A percentile compares a stretch with the other conserved stretches of the same genome.
phyloP scores from a whole-genome alignment of 345 rosid genomes.

The Heritiera fomes region DNA sequence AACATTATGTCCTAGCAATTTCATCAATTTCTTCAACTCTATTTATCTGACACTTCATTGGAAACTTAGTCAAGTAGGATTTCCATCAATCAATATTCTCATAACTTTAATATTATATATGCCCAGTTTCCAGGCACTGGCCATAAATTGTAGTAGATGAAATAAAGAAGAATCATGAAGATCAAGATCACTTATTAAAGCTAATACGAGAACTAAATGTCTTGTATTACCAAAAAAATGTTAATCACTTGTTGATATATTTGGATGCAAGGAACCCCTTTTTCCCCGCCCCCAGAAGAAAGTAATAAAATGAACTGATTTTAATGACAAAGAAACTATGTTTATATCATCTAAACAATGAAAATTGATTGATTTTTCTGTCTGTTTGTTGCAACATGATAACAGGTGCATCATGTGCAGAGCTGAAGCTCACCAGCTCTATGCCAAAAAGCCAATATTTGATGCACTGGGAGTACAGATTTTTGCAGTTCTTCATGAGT shows the following conservation, averaged over 20 bases:
- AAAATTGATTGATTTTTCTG: background rate
- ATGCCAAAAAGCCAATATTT: slow-evolving; percentile 58
- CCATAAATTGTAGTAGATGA: background rate
- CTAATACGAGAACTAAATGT: background rate
- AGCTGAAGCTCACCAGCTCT: slow-evolving; percentile 74
- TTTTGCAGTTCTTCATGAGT: slow-evolving; percentile 62
- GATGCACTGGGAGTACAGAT: slow-evolving; percentile 62
- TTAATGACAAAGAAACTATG: background rate
- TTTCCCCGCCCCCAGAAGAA: background rate
- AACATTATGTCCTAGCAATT: background rate
- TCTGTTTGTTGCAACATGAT: background rate
- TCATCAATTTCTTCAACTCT: background rate
- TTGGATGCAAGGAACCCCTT: background rate
- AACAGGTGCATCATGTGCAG: slow-evolving; percentile 74
- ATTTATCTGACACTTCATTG: background rate
- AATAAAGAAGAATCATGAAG: background rate
- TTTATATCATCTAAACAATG: background rate
- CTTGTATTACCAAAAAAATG: too few species aligned
- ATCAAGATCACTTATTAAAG: background rate
- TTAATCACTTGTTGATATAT: background rate
- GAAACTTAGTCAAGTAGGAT: background rate
- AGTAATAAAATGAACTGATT: background rate
- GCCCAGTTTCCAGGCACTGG: background rate
- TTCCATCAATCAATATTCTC: background rate
- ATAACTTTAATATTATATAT: too few species aligned